Base-by-base conservation (phyloP, 345 rosid species). In the Brassica carinata region DNA sequence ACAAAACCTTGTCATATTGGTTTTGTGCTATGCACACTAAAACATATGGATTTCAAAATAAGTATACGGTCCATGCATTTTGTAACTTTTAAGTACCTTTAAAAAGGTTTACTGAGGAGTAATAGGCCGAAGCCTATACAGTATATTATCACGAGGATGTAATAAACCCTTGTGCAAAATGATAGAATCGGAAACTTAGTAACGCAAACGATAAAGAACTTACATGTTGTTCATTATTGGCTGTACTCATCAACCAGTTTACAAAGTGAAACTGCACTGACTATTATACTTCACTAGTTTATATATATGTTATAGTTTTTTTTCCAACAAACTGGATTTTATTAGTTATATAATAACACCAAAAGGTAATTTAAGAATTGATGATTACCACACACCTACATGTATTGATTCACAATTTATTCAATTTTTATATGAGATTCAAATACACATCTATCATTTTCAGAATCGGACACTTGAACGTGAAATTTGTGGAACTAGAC, bases 1-100 rank as follows among this genome's bases (percentile, higher is more conserved):
- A 69, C 69, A 77, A 40, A 1, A 11, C 55, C 63, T 77, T 5
- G 75, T 40, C 74, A 29, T 38, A 76, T 69, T 14, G 23, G 11
- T 68, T 68, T 68, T 68, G 68, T 68, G 58, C 45, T 68, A 29
- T 59, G 55, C 64, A 71, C 62, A 48, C 29, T 62, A 48, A 70
- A 45, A 18, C 26, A 18, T 70, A 70, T 62, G 36, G 17, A 61
- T 13, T 62, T 63, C 51, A 77, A 62, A 61, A 13, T 18, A 30
- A 29, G 23, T 18, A 43, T 29, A 19, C 4, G 34, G 33, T 69
- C 75, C 62, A 58, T 77, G 80, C 70, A 31, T 48, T 77, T 76
- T 58, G 10, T 53, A 64, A 7, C 8, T 29, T 61, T 19, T 3
- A 40, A 40, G 14, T 19, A 4, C 13, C 26, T 19, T 59, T 23